Percentiles rank a stretch among this genome's conserved stretches.
Conservation (phyloP, 352 stramenopile species). For the Pythium plurisporium region DNA sequence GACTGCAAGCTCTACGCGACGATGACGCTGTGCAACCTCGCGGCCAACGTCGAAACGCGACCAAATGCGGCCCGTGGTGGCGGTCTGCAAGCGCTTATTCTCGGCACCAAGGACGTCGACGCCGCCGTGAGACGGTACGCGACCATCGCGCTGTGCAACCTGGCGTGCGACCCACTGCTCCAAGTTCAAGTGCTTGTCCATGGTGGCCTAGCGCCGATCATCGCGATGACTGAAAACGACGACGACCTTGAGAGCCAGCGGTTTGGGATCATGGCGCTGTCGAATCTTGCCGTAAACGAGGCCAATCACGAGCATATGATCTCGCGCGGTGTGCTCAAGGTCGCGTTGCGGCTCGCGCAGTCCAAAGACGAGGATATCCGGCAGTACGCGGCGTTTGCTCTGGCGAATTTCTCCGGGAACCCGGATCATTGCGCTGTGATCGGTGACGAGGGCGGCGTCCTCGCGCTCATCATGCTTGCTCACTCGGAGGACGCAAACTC, state of each 20-base stretch:
- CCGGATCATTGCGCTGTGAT: conserved; percentile 84
- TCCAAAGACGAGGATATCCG: conserved; percentile 76
- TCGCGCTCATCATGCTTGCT: conserved; percentile 87
- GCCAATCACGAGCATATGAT: conserved; percentile 92
- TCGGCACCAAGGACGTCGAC: conserved; percentile 88
- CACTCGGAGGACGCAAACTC: conserved; percentile 84
- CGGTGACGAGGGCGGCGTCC: conserved; percentile 87
- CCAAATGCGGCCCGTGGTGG: conserved; percentile 81
- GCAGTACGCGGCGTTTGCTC: conserved; percentile 88
- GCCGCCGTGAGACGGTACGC: conserved; percentile 83
- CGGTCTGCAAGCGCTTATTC: conserved; percentile 89
- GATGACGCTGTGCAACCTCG: conserved; percentile 95
- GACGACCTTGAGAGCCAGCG: conserved; percentile 81
- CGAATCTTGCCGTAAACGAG: conserved; percentile 93
- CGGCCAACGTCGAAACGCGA: conserved; percentile 91
- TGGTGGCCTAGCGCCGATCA: conserved; percentile 84
- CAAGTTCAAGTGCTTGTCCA: conserved; percentile 94
- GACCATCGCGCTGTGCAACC: conserved; percentile 95
- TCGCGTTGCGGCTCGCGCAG: conserved; percentile 75
- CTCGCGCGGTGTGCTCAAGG: conserved; percentile 76
- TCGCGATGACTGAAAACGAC: conserved; percentile 65
- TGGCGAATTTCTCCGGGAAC: conserved; percentile 93
- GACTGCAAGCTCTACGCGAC: conserved; percentile 92
- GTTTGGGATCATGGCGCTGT: conserved; percentile 93
- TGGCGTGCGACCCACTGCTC: conserved; percentile 86